These are phyloP conservation scores for Metschnikowia kofuensis DNA, from an alignment of 805 yeast genomes.

Conservation along the genomic window DNA sequence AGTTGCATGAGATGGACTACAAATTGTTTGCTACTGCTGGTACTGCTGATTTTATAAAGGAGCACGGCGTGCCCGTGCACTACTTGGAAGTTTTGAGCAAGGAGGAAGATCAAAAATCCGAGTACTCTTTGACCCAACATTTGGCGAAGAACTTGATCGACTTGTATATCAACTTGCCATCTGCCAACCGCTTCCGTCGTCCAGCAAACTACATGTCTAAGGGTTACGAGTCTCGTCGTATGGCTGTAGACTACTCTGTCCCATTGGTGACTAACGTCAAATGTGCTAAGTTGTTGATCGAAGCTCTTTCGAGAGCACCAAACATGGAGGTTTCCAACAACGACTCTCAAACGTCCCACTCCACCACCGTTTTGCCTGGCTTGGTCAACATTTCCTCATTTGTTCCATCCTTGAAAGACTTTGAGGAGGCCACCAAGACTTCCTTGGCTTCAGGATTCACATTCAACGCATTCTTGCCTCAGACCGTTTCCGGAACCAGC, in stretches of 20 bases:
- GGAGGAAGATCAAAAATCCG: slow-evolving; percentile 78
- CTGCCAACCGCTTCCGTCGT: slow-evolving; percentile 95
- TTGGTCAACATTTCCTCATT: slow-evolving; percentile 78
- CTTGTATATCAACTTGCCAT: slow-evolving; percentile 93
- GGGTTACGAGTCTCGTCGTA: slow-evolving; percentile 97
- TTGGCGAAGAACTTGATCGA: slow-evolving; percentile 96
- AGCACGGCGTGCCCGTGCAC: slow-evolving; percentile 91
- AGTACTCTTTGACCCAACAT: slow-evolving; percentile 94
- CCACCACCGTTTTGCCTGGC: slow-evolving; percentile 81
- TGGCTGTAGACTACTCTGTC: slow-evolving; percentile 98
- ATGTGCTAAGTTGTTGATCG: slow-evolving; percentile 92
- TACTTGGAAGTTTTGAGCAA: slow-evolving; percentile 84
- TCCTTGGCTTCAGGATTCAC: slow-evolving; percentile 87
- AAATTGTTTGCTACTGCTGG: slow-evolving; percentile 97
- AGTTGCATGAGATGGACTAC: slow-evolving; percentile 79
- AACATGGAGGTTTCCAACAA: slow-evolving; percentile 66
- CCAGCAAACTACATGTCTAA: slow-evolving; percentile 97
- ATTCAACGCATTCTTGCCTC: slow-evolving; percentile 76
- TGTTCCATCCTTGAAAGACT: slow-evolving; percentile 67
- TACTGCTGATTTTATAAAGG: slow-evolving; percentile 96
- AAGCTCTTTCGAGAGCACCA: slow-evolving; percentile 79
- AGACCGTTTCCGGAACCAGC: slow-evolving; percentile 57
- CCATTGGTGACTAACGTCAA: slow-evolving; percentile 97
- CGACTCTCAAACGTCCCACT: slow-evolving; percentile 90
- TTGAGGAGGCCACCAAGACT: slow-evolving; percentile 65